Evolutionary conservation across 2,329 filamentous ascomycete genomes (phyloP), one percentile per base, ranked within the genome.

Genomic region (Cercospora nicotianae): DNA sequence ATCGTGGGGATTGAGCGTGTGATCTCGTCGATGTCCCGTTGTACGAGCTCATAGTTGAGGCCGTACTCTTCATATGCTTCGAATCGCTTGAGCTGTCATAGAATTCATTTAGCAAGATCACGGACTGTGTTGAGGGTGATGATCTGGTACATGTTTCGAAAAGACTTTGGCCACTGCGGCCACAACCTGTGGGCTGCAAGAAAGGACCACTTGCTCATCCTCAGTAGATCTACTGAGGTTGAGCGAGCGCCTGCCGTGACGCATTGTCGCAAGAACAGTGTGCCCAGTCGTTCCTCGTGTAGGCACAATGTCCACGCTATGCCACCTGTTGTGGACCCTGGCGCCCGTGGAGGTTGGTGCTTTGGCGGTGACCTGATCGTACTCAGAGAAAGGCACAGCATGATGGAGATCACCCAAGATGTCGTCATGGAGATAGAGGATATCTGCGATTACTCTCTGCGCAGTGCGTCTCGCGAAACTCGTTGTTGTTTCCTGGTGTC

Each of bases 1-100:
- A 92, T 96, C 61, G 90, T 86, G 88, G 88, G 72, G 92, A 72
- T 86, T 6, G 86, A 87, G 67, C 89, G 86, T 70, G 91, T 88
- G 16, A 90, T 85, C 28, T 89, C 85, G 36, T 89, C 87, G 39
- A 96, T 82, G 70, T 96, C 92, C 71, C 91, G 89, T 58, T 91
- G 88, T 83, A 97, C 91, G 72, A 93, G 85, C 72, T 96, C 92
- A 79, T 95, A 96, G 76, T 94, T 94, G 62, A 91, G 91, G 39
- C 92, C 91, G 77, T 97, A 99, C 74, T 96, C 92, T 80, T 96
- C 91, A 77, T 99, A 99, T 60, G 90, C 84, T 76, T 91, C 91
- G 80, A 98, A 95, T 0, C 89, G 88, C 68, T 87, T 87, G 81
- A 96, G 90, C 92, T 96, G 70, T 13, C 63, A 20, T 9, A 64